These are phyloP conservation scores for Fusarium tjaetaba DNA, from an alignment of 2,329 filamentous ascomycete genomes.

Conservation along the genomic window DNA sequence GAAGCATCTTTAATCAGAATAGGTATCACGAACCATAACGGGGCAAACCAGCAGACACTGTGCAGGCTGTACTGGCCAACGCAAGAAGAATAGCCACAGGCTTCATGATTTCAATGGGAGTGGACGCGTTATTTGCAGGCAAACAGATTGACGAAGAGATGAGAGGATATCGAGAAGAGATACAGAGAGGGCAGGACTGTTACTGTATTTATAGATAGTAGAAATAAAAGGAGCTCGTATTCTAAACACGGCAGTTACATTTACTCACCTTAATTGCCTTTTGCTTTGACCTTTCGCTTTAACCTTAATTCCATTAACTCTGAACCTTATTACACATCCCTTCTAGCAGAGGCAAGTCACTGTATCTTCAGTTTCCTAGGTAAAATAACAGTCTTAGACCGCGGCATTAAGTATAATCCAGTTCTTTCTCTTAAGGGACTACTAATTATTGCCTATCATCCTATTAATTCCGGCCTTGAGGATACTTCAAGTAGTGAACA, in stretches of 20 bases:
- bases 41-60: neutral
- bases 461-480: too few relatives aligned
- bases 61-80: neutral
- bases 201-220: neutral
- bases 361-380: too few relatives aligned
- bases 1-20: neutral
- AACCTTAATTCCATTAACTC: neutral
- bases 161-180: accelerated
- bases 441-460: too few relatives aligned
- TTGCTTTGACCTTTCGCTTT: neutral
- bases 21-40: neutral
- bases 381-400: too few relatives aligned
- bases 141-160: accelerated
- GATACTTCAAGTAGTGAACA: too few relatives aligned
- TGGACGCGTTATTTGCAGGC: accelerated
- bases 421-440: too few relatives aligned
- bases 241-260: neutral
- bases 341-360: accelerated
- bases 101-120: neutral
- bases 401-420: too few relatives aligned
- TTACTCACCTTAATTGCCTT: neutral
- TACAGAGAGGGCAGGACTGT: accelerated
- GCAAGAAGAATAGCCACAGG: neutral
- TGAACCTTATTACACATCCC: neutral
- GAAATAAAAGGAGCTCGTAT: neutral